A percentile compares a stretch with the other conserved stretches of the same genome.
Conservation (phyloP, 2,329 filamentous ascomycete species). For the Aspergillus pseudonomiae region DNA sequence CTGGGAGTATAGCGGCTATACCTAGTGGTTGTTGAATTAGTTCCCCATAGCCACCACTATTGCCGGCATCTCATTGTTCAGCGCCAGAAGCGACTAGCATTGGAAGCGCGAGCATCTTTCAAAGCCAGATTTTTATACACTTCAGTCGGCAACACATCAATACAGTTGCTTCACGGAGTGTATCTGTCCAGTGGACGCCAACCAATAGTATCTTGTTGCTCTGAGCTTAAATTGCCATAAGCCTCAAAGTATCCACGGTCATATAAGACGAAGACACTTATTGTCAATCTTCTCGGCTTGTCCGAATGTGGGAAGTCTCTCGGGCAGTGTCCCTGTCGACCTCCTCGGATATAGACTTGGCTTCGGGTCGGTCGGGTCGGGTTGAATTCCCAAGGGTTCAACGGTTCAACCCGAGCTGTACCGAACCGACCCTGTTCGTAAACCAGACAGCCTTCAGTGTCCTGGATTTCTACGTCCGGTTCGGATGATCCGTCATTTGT, state of each 20-base stretch:
- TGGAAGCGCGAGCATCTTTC: not conserved
- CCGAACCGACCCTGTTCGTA: not conserved
- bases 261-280: not conserved
- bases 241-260: not conserved
- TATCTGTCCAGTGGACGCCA: not conserved
- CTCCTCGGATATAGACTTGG: not conserved
- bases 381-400: not conserved
- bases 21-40: not conserved
- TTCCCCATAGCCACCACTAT: not conserved
- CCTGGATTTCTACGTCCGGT: no score
- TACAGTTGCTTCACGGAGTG: not conserved
- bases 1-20: not conserved
- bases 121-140: not conserved
- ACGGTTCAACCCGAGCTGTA: not conserved
- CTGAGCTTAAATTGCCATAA: not conserved
- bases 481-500: not conserved
- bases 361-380: not conserved
- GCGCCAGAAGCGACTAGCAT: not conserved
- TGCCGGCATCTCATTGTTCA: not conserved
- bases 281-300: not conserved
- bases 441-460: not conserved
- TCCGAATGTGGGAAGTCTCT: not conserved
- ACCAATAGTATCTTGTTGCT: not conserved
- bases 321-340: no score
- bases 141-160: not conserved